phyloP scores from a whole-genome alignment of 352 stramenopile species.

The Phytophthora megakarya region DNA sequence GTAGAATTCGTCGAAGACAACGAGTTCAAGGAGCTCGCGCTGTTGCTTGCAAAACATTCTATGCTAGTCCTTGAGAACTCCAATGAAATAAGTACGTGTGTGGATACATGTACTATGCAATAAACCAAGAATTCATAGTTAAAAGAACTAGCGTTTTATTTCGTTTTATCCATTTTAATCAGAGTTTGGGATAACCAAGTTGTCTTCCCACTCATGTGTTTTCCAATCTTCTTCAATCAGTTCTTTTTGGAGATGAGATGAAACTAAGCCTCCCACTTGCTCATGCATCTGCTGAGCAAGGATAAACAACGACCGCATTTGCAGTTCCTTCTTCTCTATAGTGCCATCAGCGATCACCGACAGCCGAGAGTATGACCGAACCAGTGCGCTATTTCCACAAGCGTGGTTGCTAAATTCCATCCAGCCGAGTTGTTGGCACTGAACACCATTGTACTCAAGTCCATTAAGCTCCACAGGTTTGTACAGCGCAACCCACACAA shows the following conservation, averaged over 20 bases:
- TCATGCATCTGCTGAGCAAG: slow-evolving; percentile 38
- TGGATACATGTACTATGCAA: too few species aligned
- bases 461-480: slow-evolving; percentile 40
- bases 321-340: slow-evolving; percentile 28
- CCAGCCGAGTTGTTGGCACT: slow-evolving; percentile 31
- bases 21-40: too few species aligned
- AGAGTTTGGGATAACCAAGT: too few species aligned
- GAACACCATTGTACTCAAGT: slow-evolving; percentile 24
- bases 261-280: slow-evolving; percentile 18
- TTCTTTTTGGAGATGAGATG: slow-evolving; percentile 29
- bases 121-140: too few species aligned
- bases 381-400: slow-evolving; percentile 19
- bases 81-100: too few species aligned
- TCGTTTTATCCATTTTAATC: too few species aligned
- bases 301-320: slow-evolving; percentile 28
- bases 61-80: too few species aligned
- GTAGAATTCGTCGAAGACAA: too few species aligned
- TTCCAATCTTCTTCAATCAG: slow-evolving; percentile 49
- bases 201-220: neutral
- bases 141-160: too few species aligned
- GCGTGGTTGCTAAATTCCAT: slow-evolving; percentile 1
- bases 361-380: slow-evolving; percentile 51
- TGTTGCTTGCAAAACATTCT: too few species aligned
- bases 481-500: slow-evolving; percentile 41
- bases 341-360: slow-evolving; percentile 37